These are phyloP conservation scores for Phytophthora tentaculata DNA, from an alignment of 352 stramenopile genomes.

Conservation along the genomic window DNA sequence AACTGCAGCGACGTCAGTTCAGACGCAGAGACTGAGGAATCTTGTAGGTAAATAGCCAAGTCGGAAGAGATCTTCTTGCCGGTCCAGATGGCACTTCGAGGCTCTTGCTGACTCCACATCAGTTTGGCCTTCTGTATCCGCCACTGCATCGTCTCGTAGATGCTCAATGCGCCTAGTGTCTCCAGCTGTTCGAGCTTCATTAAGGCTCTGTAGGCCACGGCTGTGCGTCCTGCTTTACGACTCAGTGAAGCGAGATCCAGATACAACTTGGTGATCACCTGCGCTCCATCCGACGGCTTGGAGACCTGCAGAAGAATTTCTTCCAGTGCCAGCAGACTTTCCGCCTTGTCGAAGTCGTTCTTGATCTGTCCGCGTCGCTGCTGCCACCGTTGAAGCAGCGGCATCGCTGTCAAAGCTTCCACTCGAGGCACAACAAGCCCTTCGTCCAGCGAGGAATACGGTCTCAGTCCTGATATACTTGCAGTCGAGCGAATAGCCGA, in stretches of 20 bases:
- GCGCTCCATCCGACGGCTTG: constrained; percentile 23
- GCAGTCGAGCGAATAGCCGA: not conserved
- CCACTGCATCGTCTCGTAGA: constrained; percentile 63
- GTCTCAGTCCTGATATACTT: constrained; percentile 19
- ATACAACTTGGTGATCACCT: constrained; percentile 59
- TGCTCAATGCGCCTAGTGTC: constrained; percentile 31
- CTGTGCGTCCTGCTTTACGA: constrained; percentile 68
- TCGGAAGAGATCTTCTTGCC: constrained; percentile 65
- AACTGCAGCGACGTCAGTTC: constrained; percentile 47
- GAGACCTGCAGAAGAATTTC: constrained; percentile 61
- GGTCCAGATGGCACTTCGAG: constrained; percentile 74
- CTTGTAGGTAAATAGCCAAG: constrained; percentile 37
- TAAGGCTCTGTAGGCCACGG: constrained; percentile 72
- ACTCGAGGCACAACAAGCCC: not conserved
- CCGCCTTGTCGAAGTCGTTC: constrained; percentile 62
- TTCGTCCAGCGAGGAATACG: constrained; percentile 12
- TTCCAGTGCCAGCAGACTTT: constrained; percentile 69
- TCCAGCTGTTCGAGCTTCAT: constrained; percentile 68
- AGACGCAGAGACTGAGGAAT: constrained; percentile 17
- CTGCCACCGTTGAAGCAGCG: constrained; percentile 56
- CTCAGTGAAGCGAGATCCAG: constrained; percentile 61
- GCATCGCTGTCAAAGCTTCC: constrained; percentile 16
- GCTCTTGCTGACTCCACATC: constrained; percentile 78
- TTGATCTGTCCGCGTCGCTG: constrained; percentile 45
- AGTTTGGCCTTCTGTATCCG: constrained; percentile 82